Percentiles rank a stretch among this genome's conserved stretches.
Evolutionary conservation across 176 grass and related monocot genomes (phyloP).

Genomic region (Saccharum officinarum): DNA sequence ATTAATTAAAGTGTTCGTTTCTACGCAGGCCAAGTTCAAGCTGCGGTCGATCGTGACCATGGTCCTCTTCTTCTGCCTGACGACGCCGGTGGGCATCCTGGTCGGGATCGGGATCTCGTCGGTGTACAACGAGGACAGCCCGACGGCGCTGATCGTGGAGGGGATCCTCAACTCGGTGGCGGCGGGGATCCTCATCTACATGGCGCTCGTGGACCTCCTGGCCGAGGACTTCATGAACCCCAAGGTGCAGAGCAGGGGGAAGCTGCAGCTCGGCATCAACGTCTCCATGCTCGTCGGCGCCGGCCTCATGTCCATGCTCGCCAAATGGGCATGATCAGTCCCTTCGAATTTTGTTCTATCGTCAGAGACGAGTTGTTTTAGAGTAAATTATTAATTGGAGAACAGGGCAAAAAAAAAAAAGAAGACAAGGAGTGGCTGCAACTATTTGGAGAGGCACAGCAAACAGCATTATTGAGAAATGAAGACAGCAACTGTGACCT

Average conservation of each 20-base stretch:
- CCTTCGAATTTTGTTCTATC: too few relatives aligned
- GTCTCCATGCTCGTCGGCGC: slow-evolving; percentile 49
- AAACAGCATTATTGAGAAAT: neutral
- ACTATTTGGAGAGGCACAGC: neutral
- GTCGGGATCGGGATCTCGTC: slow-evolving; percentile 55
- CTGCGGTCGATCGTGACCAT: slow-evolving; percentile 40
- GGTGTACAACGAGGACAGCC: slow-evolving; percentile 65
- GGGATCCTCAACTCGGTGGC: slow-evolving; percentile 62
- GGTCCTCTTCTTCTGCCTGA: slow-evolving; percentile 70
- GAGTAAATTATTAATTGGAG: too few relatives aligned
- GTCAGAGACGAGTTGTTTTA: too few relatives aligned
- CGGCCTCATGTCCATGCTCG: slow-evolving; percentile 70
- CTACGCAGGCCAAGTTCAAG: slow-evolving; percentile 56
- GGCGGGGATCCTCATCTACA: slow-evolving; percentile 70
- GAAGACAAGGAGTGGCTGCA: too few relatives aligned
- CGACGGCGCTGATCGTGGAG: slow-evolving; percentile 55
- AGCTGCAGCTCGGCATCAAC: slow-evolving; percentile 57
- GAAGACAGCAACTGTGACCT: neutral
- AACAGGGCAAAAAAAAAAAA: too few relatives aligned
- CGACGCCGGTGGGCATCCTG: slow-evolving; percentile 62
- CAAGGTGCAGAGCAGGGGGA: slow-evolving; percentile 52
- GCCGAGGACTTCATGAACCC: slow-evolving; percentile 80
- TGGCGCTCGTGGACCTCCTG: slow-evolving; percentile 74
- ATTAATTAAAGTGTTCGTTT: too few relatives aligned
- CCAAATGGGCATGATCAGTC: slow-evolving; percentile 52